A percentile compares a stretch with the other conserved stretches of the same genome.
Conservation (phyloP, 2,329 filamentous ascomycete species). For the Rhynchosporium agropyri region DNA sequence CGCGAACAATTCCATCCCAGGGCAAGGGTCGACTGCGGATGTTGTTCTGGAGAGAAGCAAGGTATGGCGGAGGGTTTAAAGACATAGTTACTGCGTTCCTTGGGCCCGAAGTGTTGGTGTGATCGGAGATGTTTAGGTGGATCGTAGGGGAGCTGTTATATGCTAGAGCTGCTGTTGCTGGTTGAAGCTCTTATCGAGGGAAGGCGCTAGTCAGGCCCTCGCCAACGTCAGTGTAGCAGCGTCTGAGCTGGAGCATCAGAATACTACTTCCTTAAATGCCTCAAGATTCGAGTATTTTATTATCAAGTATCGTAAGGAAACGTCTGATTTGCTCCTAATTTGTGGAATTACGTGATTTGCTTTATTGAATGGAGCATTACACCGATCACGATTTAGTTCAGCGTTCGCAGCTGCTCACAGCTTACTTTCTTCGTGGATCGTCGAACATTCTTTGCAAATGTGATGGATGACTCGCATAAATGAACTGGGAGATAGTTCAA, state of each 20-base stretch:
- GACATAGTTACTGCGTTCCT: conserved; percentile 63
- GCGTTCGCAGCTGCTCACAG: no score
- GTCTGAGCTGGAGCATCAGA: background rate
- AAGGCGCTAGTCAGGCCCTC: conserved; percentile 27
- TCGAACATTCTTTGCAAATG: no score
- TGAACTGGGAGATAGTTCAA: no score
- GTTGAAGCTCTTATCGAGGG: conserved; percentile 37
- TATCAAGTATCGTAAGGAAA: no score
- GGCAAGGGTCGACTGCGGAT: conserved; percentile 94
- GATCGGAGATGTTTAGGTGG: conserved; percentile 27
- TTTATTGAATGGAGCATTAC: no score
- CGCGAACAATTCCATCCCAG: conserved; percentile 94
- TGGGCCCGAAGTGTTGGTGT: conserved; percentile 28
- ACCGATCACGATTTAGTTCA: no score
- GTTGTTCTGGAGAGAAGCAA: conserved; percentile 90
- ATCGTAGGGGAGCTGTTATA: conserved; percentile 20
- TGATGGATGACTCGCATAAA: no score
- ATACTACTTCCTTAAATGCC: background rate
- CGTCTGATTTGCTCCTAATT: background rate
- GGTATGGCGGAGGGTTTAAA: conserved; percentile 87
- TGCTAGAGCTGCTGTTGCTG: conserved; percentile 34
- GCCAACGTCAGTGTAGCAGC: background rate
- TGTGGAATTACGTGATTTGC: background rate
- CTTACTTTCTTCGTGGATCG: no score
- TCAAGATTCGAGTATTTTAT: background rate